Evolutionary conservation across 306 rosid genomes (phyloP).

Genomic region (Rosa chinensis): DNA sequence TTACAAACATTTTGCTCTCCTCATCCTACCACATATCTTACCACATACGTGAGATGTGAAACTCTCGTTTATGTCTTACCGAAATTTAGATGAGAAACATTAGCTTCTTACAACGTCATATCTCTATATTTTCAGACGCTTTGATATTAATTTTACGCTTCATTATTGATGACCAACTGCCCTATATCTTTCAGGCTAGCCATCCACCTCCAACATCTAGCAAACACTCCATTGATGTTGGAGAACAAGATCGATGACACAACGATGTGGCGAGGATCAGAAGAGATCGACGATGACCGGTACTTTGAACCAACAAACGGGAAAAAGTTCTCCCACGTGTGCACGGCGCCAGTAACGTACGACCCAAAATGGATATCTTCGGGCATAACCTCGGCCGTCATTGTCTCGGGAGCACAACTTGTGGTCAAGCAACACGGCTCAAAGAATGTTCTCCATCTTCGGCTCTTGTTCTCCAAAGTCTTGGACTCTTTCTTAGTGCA

Average conservation of each 20-base stretch:
- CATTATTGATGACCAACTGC: constrained; percentile 13
- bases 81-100: neutral
- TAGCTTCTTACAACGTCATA: too few species aligned
- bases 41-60: neutral
- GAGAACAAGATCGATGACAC: constrained; percentile 46
- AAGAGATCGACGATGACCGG: constrained; percentile 46
- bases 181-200: constrained; percentile 50
- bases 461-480: constrained; percentile 66
- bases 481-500: constrained; percentile 43
- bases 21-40: neutral
- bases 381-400: constrained; percentile 36
- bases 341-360: constrained; percentile 67
- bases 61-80: neutral
- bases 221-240: constrained; percentile 56
- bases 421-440: constrained; percentile 54
- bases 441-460: constrained; percentile 66
- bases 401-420: constrained; percentile 92
- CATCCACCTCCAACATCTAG: constrained; percentile 78
- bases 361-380: constrained; percentile 48
- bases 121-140: too few species aligned
- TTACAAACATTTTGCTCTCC: neutral
- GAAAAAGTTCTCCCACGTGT: constrained; percentile 65
- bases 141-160: neutral
- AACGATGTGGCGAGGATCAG: constrained; percentile 57
- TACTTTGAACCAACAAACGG: constrained; percentile 59